Conservation (phyloP, 306 rosid species). For the Abrus pulchellus region DNA sequence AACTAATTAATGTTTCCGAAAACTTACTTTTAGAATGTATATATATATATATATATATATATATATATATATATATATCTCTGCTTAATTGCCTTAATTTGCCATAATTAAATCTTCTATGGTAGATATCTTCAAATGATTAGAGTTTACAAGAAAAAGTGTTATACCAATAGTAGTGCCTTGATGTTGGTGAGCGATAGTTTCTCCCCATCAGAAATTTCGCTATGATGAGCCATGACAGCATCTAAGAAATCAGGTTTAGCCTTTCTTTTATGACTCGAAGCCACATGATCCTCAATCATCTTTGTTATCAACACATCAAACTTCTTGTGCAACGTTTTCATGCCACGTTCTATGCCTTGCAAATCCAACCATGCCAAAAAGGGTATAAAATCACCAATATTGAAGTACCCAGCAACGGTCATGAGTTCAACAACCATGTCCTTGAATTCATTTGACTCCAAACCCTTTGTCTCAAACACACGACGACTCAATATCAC, state of each 20-base stretch:
- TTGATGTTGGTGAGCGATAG: constrained; percentile 41
- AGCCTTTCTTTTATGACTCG: neutral
- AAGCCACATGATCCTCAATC: constrained; percentile 38
- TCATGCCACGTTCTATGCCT: constrained; percentile 44
- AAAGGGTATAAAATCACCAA: constrained; percentile 45
- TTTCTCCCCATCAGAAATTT: constrained; percentile 19
- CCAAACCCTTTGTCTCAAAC: constrained; percentile 34
- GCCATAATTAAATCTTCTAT: too few relatives aligned
- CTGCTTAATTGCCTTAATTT: too few relatives aligned
- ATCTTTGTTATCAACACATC: constrained; percentile 41
- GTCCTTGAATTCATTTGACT: constrained; percentile 48
- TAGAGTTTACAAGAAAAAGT: neutral
- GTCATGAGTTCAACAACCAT: constrained; percentile 50
- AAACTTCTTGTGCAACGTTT: constrained; percentile 37
- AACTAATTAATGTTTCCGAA: too few relatives aligned
- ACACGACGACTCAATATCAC: constrained; percentile 47
- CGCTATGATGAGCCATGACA: constrained; percentile 35
- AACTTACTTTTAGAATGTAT: too few relatives aligned
- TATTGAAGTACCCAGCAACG: constrained; percentile 40
- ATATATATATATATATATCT: too few relatives aligned
- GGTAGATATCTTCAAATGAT: too few relatives aligned
- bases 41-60: too few relatives aligned
- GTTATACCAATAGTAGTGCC: constrained; percentile 41
- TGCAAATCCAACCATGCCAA: constrained; percentile 41
- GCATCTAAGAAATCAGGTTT: constrained; percentile 45